Evolutionary conservation across 352 stramenopile genomes (phyloP), one percentile per base, ranked within the genome.

Genomic region (Pythium inflatum): DNA sequence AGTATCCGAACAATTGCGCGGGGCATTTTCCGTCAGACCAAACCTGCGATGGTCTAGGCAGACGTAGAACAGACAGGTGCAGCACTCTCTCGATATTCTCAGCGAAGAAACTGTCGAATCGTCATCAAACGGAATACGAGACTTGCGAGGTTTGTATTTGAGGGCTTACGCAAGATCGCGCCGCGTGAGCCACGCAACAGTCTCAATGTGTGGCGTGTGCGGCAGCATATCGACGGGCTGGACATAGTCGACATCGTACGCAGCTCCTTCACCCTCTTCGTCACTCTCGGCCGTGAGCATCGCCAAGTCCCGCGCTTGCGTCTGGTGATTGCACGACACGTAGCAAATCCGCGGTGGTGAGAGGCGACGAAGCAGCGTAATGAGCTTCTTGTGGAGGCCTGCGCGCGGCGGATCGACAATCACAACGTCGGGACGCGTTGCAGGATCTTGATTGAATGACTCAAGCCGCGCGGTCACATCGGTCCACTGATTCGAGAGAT

Each of bases 211-310:
- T 11, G 84, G 84, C 18, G 87, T 94, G 54, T 94, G 84, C 11
- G 87, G 87, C 24, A 94, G 75, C 87, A 92, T 92, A 50, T 94
- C 87, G 11, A 94, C 87, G 3, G 87, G 87, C 48, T 92, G 80
- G 2, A 91, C 34, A 41, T 73, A 68, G 16, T 75, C 68, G n/a
- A 91, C 73, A 1, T 61, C 62, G 58, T 92, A 92, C 14, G 61
- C 41, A 1, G 57, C 54, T 11, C 30, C 48, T 8, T 43, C 27
- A 24, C 70, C 38, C 13, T 62, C 46, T 13, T 24, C 41, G 0
- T 7, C 30, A 16, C 13, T 28, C 14, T 66, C 56, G 2, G 41
- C 36, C 16, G 80, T 83, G 1, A 93, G 66, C 14, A 79, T 54
- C 62, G 85, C 77, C 4, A 94, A 70, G 50, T 92, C 87, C 0